phyloP scores from a whole-genome alignment of 2,329 filamentous ascomycete genomes.

The Neofusicoccum parvum region DNA sequence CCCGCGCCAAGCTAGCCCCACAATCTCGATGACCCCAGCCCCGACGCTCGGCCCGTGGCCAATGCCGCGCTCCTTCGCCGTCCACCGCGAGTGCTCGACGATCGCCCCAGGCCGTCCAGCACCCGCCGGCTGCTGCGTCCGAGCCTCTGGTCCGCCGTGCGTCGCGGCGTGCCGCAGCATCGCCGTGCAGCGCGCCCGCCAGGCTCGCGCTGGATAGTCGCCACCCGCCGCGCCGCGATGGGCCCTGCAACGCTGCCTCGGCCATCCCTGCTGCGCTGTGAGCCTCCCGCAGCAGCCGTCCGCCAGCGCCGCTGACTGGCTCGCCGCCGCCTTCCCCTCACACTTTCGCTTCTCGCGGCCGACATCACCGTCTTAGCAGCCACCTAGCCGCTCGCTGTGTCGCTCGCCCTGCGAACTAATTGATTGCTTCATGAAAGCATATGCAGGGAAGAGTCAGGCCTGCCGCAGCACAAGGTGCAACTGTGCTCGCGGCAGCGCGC shows the following conservation, averaged over 20 bases:
- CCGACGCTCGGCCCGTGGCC: slow-evolving; percentile 3
- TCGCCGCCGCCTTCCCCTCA: not conserved
- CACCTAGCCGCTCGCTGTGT: not conserved
- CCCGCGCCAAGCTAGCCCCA: slow-evolving; percentile 11
- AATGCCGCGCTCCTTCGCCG: too few species aligned
- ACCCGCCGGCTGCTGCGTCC: too few species aligned
- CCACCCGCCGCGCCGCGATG: slow-evolving; percentile 3
- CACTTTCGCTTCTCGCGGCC: not conserved
- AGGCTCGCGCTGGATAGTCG: not conserved
- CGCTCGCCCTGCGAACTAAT: not conserved
- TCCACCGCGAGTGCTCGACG: too few species aligned
- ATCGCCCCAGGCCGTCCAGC: too few species aligned
- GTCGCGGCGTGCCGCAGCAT: not conserved
- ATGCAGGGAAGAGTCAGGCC: slow-evolving; percentile 7
- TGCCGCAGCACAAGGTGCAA: not conserved
- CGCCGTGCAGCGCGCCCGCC: too few species aligned
- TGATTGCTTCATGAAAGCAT: not conserved
- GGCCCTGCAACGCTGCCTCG: not conserved
- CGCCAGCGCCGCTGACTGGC: slow-evolving; percentile 4
- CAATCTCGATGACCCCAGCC: not conserved
- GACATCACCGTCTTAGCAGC: not conserved
- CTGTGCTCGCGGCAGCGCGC: not conserved
- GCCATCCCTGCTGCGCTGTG: not conserved
- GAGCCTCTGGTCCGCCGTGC: too few species aligned
- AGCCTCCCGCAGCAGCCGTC: slow-evolving; percentile 13